phyloP scores from a whole-genome alignment of 306 rosid genomes.

The Corylus heterophylla region DNA sequence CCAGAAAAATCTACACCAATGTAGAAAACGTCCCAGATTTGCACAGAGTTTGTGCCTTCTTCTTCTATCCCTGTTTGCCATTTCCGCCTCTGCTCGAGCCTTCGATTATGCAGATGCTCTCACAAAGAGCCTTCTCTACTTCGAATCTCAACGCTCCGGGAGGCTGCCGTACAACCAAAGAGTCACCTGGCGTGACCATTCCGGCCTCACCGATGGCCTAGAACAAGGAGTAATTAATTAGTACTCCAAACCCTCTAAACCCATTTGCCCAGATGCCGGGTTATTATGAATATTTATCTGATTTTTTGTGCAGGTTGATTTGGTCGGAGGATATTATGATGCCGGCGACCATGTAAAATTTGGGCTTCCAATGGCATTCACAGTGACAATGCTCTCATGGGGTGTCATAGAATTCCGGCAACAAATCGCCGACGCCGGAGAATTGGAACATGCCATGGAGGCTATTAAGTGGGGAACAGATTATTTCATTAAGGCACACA shows the following conservation, averaged over 20 bases:
- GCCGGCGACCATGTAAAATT: conserved; percentile 99
- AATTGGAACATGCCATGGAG: conserved; percentile 74
- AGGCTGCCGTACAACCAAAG: conserved; percentile 89
- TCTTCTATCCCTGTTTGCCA: conserved; percentile 33
- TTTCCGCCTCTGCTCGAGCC: conserved; percentile 33
- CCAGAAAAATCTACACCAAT: conserved; percentile 6
- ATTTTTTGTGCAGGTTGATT: conserved; percentile 61
- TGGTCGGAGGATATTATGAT: conserved; percentile 96
- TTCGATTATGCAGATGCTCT: conserved; percentile 80
- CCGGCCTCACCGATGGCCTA: conserved; percentile 95
- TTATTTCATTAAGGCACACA: conserved; percentile 96
- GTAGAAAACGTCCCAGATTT: conserved; percentile 5
- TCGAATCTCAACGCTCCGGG: conserved; percentile 95
- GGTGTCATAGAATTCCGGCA: conserved; percentile 66
- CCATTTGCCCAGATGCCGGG: neutral
- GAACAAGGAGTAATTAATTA: conserved; percentile 68
- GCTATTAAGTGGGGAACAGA: conserved; percentile 98
- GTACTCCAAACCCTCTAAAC: conserved; percentile 14
- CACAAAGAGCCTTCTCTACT: conserved; percentile 82
- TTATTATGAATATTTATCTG: neutral
- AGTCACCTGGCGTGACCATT: conserved; percentile 89
- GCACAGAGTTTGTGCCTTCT: conserved; percentile 37
- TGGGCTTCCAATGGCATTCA: conserved; percentile 96
- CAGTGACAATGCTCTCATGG: conserved; percentile 97
- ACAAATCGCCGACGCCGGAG: conserved; percentile 76